Conservation (phyloP, 164 flowering plant genomes). For the Houttuynia cordata region DNA sequence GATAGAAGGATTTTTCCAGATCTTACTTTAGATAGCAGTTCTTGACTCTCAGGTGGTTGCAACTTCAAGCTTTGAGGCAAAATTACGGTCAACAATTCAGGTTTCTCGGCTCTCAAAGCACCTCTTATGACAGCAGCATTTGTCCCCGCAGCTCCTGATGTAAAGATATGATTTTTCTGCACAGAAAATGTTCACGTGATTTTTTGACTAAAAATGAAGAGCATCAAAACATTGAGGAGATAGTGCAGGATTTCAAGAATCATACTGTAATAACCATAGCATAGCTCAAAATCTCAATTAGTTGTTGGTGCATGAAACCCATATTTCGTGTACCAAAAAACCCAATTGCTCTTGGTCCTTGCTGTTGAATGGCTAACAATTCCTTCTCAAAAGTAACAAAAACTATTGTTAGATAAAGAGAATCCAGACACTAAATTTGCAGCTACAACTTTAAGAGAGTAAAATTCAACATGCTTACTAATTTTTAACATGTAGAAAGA, state of each 20-base stretch:
- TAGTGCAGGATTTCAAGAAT: slow-evolving; percentile 5
- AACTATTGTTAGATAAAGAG: not conserved
- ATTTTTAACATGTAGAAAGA: too few species aligned
- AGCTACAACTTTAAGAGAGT: not conserved
- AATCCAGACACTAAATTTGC: not conserved
- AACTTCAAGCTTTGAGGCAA: slow-evolving; percentile 89
- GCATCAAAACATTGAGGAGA: not conserved
- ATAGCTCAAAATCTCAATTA: slow-evolving; percentile 96
- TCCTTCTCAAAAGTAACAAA: slow-evolving; percentile 38
- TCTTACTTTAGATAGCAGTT: slow-evolving; percentile 75
- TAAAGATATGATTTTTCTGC: slow-evolving; percentile 95
- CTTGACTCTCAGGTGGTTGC: slow-evolving; percentile 98
- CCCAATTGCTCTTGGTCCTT: slow-evolving; percentile 93
- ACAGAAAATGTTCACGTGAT: slow-evolving; percentile 1
- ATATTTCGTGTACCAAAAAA: slow-evolving; percentile 97
- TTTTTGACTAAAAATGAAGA: not conserved
- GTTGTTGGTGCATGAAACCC: slow-evolving; percentile 98
- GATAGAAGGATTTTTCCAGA: not conserved
- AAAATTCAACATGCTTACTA: too few species aligned
- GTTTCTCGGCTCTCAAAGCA: slow-evolving; percentile 82
- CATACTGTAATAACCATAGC: slow-evolving; percentile 97
- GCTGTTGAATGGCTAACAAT: slow-evolving; percentile 90
- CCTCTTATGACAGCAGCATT: slow-evolving; percentile 99
- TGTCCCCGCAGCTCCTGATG: slow-evolving; percentile 97
- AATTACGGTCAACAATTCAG: slow-evolving; percentile 88